A percentile compares a stretch with the other conserved stretches of the same genome.
Evolutionary conservation across 768 basidiomycete species (phyloP).

Genomic region (Galerina sulciceps): DNA sequence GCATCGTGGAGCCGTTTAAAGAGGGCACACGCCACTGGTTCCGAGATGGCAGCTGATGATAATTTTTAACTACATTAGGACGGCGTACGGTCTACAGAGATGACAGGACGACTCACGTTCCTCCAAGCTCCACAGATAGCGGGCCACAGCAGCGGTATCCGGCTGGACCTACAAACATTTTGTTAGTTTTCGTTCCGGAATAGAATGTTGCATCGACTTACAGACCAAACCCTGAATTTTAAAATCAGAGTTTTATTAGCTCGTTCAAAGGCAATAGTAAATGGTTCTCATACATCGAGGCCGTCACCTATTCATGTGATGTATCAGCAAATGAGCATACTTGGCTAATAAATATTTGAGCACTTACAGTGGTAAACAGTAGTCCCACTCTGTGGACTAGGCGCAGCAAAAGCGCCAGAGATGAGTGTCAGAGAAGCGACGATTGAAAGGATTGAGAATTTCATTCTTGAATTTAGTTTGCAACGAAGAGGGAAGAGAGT

Average conservation of each 20-base stretch:
- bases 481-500: background rate
- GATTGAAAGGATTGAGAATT: background rate
- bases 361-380: slow-evolving; percentile 7
- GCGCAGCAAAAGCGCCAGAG: slow-evolving; percentile 1
- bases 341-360: background rate
- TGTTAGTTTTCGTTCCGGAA: background rate
- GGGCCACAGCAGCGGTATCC: slow-evolving; percentile 22
- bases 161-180: slow-evolving; percentile 6
- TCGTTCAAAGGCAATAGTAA: background rate
- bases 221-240: background rate
- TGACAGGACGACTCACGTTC: slow-evolving; percentile 14
- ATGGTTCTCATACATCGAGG: background rate
- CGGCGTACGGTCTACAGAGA: too few species aligned
- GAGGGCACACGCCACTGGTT: slow-evolving; percentile 12
- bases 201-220: background rate
- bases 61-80: background rate
- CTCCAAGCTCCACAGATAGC: slow-evolving; percentile 14
- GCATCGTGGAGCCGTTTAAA: background rate
- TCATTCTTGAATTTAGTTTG: slow-evolving; percentile 4
- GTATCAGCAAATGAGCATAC: background rate
- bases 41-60: slow-evolving; percentile 11
- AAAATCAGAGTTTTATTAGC: background rate
- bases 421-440: background rate
- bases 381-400: background rate
- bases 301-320: slow-evolving; percentile 5